Base-by-base conservation (phyloP, 2,329 filamentous ascomycete genomes). In the Colletotrichum godetiae region DNA sequence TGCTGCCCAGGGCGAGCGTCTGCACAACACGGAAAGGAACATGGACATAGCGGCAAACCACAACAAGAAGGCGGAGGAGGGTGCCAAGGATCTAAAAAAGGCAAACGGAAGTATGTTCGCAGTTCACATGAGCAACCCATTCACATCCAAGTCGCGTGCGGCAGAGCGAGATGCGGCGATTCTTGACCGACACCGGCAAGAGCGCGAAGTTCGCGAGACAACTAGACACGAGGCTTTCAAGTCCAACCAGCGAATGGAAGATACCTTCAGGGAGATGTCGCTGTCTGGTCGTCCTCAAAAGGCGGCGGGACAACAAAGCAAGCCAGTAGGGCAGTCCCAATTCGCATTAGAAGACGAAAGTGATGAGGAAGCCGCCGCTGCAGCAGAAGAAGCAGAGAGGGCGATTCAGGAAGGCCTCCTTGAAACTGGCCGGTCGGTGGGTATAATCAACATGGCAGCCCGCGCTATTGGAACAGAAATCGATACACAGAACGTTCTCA, bases 81-180 rank as follows among this genome's bases (percentile, higher is more conserved):
- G 94, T 77, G 93, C 95, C 1, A 90, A 91, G 60, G 95, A 98
- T 80, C 86, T 98, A 49, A 96, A 96, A 85, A 94, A 90, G 1
- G 86, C 97, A 62, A 97, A 98, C 83, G 88, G 93, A 75, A 95
- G 92, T 85, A 97, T 98, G 95, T 98, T 98, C 79, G 93, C 94
- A 5, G 90, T 95, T 27, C 93, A 95, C 78, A 92, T 95, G 31
- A 87, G 87, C 66, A 95, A 95, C 78, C 93, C 93, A 0, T 94
- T 98, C 80, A 97, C 94, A 0, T 91, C 90, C 15, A 91, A 89
- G 75, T 89, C 88, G 76, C 89, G 92, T 57, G 89, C 88, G 33
- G 86, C 88, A 67, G 90, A 90, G 70, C 88, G 90, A 53, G 94
- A 97, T 76, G 87, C 92, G 63, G 87, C 90, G 67, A 89, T 94